These are phyloP conservation scores for Ceratocystis albifundus DNA, from an alignment of 2,329 filamentous ascomycete species.

Conservation along the genomic window DNA sequence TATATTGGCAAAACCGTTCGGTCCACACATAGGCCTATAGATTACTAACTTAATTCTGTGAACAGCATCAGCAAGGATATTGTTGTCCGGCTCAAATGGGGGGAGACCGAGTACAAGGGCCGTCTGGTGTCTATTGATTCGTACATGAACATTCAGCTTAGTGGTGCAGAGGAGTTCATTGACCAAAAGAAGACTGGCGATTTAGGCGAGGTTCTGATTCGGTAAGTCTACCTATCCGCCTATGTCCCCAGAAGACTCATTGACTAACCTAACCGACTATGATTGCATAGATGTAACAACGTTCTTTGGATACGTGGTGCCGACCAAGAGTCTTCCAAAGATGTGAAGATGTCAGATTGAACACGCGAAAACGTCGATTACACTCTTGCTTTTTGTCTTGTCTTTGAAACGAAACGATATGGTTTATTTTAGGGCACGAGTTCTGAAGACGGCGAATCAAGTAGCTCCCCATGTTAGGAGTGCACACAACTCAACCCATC, in stretches of 20 bases:
- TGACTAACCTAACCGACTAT: slow-evolving; percentile 22
- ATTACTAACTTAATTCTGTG: not conserved
- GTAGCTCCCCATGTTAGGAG: not conserved
- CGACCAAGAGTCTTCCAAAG: slow-evolving; percentile 35
- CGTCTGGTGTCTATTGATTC: slow-evolving; percentile 84
- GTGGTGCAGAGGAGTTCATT: slow-evolving; percentile 83
- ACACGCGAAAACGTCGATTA: not conserved
- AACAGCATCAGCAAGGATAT: slow-evolving; percentile 76
- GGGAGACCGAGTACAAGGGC: slow-evolving; percentile 94
- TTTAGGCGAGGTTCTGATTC: slow-evolving; percentile 82
- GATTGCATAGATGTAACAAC: slow-evolving; percentile 65
- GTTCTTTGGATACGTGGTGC: slow-evolving; percentile 78
- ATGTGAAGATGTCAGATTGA: slow-evolving; percentile 47
- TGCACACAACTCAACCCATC: not conserved
- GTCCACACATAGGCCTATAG: not conserved
- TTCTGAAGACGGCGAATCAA: not conserved
- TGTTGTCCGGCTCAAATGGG: slow-evolving; percentile 92
- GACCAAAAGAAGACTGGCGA: slow-evolving; percentile 73
- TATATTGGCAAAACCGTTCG: slow-evolving; percentile 10
- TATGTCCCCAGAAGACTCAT: not conserved
- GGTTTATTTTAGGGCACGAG: not conserved
- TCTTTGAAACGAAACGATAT: slow-evolving; percentile 14
- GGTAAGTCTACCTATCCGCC: slow-evolving; percentile 42
- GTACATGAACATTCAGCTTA: slow-evolving; percentile 98
- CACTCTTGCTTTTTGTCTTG: not conserved